A percentile compares a stretch with the other conserved stretches of the same genome.
phyloP scores from a whole-genome alignment of 306 rosid species.

The Quercus wislizeni region DNA sequence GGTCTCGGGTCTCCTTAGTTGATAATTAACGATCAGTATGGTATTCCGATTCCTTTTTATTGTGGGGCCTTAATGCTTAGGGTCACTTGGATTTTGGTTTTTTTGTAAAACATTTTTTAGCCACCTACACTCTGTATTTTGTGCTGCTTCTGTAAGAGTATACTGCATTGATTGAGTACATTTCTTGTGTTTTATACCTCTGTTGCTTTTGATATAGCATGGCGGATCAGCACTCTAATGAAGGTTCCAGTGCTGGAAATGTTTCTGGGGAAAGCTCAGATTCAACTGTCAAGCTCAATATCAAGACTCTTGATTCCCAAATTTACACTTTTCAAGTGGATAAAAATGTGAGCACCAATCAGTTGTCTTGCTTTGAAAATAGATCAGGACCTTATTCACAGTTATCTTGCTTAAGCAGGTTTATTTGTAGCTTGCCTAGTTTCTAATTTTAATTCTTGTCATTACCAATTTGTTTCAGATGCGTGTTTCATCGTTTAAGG shows the following conservation, averaged over 20 bases:
- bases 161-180: conserved; percentile 12
- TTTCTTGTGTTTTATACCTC: conserved; percentile 22
- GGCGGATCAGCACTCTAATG: conserved; percentile 63
- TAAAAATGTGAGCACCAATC: conserved; percentile 52
- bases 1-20: not conserved
- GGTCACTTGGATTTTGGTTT: no score
- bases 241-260: conserved; percentile 57
- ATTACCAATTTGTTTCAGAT: conserved; percentile 50
- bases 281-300: conserved; percentile 73
- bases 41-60: not conserved
- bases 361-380: no score
- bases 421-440: not conserved
- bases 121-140: no score
- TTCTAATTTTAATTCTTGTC: not conserved
- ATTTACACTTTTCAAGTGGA: conserved; percentile 71
- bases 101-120: no score
- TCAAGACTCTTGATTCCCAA: conserved; percentile 88
- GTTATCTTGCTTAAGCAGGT: not conserved
- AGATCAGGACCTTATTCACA: not conserved
- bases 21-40: not conserved
- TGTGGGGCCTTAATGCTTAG: not conserved
- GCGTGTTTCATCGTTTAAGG: conserved; percentile 72
- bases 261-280: conserved; percentile 49
- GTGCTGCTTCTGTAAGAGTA: not conserved
- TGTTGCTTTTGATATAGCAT: conserved; percentile 40